These are phyloP conservation scores for Tagetes erecta DNA, from an alignment of 129 eudicot species.

Conservation along the genomic window DNA sequence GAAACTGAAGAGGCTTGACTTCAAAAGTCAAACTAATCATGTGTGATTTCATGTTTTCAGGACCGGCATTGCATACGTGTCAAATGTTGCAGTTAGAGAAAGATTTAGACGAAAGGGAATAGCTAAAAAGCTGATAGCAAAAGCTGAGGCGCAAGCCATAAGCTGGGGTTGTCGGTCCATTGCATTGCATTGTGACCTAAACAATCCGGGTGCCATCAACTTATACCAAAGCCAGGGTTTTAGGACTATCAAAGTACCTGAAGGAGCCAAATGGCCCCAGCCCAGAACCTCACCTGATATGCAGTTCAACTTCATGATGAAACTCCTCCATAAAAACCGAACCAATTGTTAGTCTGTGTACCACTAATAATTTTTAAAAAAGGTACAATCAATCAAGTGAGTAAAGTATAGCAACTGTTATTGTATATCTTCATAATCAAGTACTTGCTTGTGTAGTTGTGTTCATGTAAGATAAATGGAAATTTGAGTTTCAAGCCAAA, in stretches of 20 bases:
- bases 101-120: constrained; percentile 77
- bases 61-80: constrained; percentile 83
- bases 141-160: constrained; percentile 81
- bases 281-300: constrained; percentile 72
- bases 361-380: constrained; percentile 13
- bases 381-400: constrained; percentile 19
- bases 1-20: constrained; percentile 23
- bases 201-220: constrained; percentile 62
- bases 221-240: constrained; percentile 73
- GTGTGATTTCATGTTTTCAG: constrained; percentile 36
- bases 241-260: constrained; percentile 60
- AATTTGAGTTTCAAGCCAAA: constrained; percentile 2
- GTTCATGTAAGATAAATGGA: constrained; percentile 34
- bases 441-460: constrained; percentile 17
- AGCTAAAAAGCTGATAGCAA: constrained; percentile 71
- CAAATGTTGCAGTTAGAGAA: constrained; percentile 82
- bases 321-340: constrained; percentile 47
- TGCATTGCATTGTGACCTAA: constrained; percentile 79
- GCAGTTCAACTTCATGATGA: constrained; percentile 89
- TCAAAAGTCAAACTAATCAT: constrained; percentile 19
- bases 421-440: constrained; percentile 28
- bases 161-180: constrained; percentile 88
- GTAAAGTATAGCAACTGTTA: constrained; percentile 24
- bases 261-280: constrained; percentile 91
- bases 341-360: constrained; percentile 22